Conservation (phyloP, 129 eudicot genomes). For the Ambrosia artemisiifolia region DNA sequence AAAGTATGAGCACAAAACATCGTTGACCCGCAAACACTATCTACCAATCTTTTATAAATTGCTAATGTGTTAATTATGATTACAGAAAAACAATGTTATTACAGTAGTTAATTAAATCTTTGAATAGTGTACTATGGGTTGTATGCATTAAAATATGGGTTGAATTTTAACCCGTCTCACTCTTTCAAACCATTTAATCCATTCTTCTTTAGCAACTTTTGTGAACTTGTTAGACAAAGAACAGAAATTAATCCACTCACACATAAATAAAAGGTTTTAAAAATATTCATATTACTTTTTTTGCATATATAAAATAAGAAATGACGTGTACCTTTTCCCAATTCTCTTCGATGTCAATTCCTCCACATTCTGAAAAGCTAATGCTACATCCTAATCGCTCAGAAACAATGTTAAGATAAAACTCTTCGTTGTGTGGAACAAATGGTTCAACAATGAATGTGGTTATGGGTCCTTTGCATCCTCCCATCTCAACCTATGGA, state of each 20-base stretch:
- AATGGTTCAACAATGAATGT: conserved; percentile 98
- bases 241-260: background rate
- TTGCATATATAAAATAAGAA: background rate
- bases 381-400: conserved; percentile 93
- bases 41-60: background rate
- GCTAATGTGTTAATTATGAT: background rate
- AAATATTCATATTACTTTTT: background rate
- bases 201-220: background rate
- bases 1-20: background rate
- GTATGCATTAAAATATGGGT: background rate
- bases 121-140: background rate
- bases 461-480: conserved; percentile 99
- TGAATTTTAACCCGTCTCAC: background rate
- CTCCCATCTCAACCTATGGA: conserved; percentile 92
- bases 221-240: background rate
- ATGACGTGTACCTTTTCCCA: conserved; percentile 81
- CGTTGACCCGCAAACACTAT: background rate
- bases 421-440: conserved; percentile 90
- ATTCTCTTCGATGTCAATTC: conserved; percentile 99
- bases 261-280: background rate
- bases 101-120: background rate
- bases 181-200: background rate
- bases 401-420: conserved; percentile 89
- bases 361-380: conserved; percentile 99
- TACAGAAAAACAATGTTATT: conserved; percentile 3